Evolutionary conservation across 306 rosid species (phyloP).

Genomic region (Ormosia semicastrata): DNA sequence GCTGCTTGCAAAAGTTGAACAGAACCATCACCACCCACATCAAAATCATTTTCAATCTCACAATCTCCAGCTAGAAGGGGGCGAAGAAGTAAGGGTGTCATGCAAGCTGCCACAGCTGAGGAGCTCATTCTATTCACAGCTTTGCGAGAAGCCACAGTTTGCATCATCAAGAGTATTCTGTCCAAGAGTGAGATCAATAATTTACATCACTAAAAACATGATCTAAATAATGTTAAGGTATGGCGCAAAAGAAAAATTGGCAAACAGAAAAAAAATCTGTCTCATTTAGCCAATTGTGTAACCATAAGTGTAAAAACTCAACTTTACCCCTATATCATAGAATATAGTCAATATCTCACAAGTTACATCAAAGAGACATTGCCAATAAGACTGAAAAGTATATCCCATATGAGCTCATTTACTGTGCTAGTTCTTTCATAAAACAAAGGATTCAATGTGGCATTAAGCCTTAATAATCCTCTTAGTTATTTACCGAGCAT

Average conservation of each 20-base stretch:
- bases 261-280: background rate
- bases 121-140: conserved; percentile 87
- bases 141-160: conserved; percentile 69
- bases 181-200: conserved; percentile 22
- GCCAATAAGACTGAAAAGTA: background rate
- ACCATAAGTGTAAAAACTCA: background rate
- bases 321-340: background rate
- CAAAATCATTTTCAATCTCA: conserved; percentile 84
- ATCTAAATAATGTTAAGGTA: background rate
- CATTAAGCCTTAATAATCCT: background rate
- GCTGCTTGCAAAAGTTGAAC: conserved; percentile 91
- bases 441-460: background rate
- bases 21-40: conserved; percentile 89
- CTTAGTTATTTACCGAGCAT: background rate
- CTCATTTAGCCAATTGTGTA: background rate
- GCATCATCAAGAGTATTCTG: conserved; percentile 95
- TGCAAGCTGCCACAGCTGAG: conserved; percentile 97
- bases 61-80: conserved; percentile 94
- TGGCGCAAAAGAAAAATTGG: background rate
- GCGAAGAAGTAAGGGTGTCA: conserved; percentile 96
- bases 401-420: background rate
- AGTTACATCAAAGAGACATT: background rate
- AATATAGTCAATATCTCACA: background rate
- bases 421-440: background rate
- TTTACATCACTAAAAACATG: background rate